Conservation (phyloP, 2,329 filamentous ascomycete species). For the Fusarium drepaniforme region DNA sequence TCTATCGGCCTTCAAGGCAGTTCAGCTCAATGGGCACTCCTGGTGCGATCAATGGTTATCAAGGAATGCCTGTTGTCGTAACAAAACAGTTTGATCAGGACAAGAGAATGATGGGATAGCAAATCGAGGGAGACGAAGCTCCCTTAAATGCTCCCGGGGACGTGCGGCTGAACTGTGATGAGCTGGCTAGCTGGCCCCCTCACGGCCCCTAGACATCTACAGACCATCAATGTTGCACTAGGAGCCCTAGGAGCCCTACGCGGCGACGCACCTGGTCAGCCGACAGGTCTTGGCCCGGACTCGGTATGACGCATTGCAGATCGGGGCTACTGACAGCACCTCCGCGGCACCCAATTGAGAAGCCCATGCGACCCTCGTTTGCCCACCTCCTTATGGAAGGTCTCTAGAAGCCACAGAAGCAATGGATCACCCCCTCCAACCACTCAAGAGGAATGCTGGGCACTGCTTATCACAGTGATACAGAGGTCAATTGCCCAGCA, state of each 20-base stretch:
- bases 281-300: slow-evolving; percentile 32
- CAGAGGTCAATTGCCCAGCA: background rate
- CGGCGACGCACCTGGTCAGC: slow-evolving; percentile 33
- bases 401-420: slow-evolving; percentile 21
- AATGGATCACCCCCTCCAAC: background rate
- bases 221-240: slow-evolving; percentile 7
- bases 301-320: slow-evolving; percentile 37
- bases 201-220: slow-evolving; percentile 13
- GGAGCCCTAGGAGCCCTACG: slow-evolving; percentile 25
- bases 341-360: slow-evolving; percentile 22
- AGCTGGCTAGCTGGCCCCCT: slow-evolving; percentile 3
- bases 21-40: slow-evolving; percentile 35
- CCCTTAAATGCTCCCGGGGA: slow-evolving; percentile 27
- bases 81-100: slow-evolving; percentile 19
- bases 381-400: slow-evolving; percentile 14
- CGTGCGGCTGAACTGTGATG: slow-evolving; percentile 28
- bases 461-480: slow-evolving; percentile 2
- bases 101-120: background rate
- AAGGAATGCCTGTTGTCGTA: slow-evolving; percentile 35
- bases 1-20: slow-evolving; percentile 33
- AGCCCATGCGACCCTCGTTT: slow-evolving; percentile 25
- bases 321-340: slow-evolving; percentile 17
- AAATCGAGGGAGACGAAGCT: slow-evolving; percentile 18
- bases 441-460: slow-evolving; percentile 15
- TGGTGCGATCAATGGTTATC: slow-evolving; percentile 39